Percentiles rank a stretch among this genome's conserved stretches.
These are phyloP conservation scores for Coprinellus micaceus DNA, from an alignment of 768 basidiomycete species.

Conservation along the genomic window DNA sequence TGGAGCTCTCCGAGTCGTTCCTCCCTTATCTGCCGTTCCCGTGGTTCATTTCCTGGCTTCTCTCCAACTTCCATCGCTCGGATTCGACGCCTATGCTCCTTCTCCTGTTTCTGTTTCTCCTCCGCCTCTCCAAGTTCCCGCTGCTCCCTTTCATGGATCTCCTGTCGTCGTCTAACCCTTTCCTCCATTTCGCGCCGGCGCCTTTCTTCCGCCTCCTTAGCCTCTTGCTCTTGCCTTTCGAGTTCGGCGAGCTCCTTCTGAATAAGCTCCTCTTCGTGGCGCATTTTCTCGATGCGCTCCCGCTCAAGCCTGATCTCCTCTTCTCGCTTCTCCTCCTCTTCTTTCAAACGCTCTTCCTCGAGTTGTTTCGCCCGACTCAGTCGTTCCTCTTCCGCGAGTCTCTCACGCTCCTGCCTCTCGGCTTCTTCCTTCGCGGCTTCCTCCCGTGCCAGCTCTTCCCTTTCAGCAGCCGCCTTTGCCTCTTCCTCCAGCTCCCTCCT, in stretches of 20 bases:
- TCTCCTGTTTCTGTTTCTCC: neutral
- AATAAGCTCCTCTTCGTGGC: neutral
- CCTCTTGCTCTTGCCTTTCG: neutral
- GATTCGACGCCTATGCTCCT: neutral
- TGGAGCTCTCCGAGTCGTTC: too few species aligned
- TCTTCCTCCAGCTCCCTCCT: constrained; percentile 10
- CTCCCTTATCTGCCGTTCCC: neutral
- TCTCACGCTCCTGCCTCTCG: neutral
- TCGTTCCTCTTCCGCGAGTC: neutral
- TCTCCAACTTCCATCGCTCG: neutral
- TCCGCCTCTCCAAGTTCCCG: neutral
- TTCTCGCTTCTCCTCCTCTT: neutral
- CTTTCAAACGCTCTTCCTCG: neutral
- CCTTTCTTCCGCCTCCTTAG: neutral
- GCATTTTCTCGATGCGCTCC: neutral
- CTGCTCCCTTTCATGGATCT: neutral
- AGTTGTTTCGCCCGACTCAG: neutral
- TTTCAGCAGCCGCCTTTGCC: constrained; percentile 16
- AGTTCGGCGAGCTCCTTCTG: neutral
- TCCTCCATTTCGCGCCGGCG: neutral
- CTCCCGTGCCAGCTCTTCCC: neutral
- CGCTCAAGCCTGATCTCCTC: neutral
- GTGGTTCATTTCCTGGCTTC: neutral
- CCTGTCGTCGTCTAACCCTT: neutral
- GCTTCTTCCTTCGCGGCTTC: neutral